A percentile compares a stretch with the other conserved stretches of the same genome.
These are phyloP conservation scores for Xylariaceae sp. DNA, from an alignment of 2,329 filamentous ascomycete genomes.

Conservation along the genomic window DNA sequence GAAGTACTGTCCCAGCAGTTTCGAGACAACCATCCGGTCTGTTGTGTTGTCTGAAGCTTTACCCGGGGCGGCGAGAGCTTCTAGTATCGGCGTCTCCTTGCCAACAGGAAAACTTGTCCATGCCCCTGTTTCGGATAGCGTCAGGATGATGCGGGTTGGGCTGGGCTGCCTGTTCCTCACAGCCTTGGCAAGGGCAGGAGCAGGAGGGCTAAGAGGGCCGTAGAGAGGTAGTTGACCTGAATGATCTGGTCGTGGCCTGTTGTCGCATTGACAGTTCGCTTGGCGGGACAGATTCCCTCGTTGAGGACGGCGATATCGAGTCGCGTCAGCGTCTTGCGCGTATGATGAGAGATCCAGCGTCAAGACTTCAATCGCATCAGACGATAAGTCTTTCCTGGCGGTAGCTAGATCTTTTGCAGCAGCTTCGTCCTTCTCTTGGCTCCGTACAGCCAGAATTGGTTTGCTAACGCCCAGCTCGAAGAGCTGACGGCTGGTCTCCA, in stretches of 20 bases:
- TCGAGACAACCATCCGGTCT: constrained; percentile 24
- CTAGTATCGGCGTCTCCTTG: constrained; percentile 1
- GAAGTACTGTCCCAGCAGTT: constrained; percentile 33
- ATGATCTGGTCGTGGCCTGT: constrained; percentile 10
- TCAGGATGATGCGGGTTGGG: constrained; percentile 7
- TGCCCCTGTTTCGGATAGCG: constrained; percentile 1
- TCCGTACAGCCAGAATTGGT: constrained; percentile 33
- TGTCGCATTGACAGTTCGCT: background rate
- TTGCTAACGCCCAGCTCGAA: constrained; percentile 28
- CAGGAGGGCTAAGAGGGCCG: constrained; percentile 2
- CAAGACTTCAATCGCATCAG: constrained; percentile 7
- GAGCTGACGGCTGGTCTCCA: constrained; percentile 33
- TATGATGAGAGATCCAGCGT: constrained; percentile 5
- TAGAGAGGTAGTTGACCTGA: constrained; percentile 10
- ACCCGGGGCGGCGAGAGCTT: constrained; percentile 18
- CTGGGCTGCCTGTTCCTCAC: background rate
- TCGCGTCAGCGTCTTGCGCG: background rate
- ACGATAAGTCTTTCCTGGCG: background rate
- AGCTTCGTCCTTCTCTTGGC: constrained; percentile 25
- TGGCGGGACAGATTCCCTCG: background rate
- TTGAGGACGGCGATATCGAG: constrained; percentile 14
- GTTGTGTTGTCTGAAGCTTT: background rate
- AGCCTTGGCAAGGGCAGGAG: constrained; percentile 5
- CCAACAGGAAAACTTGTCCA: background rate
- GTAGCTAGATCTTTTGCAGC: constrained; percentile 1